Base-by-base conservation (phyloP, 331 rosid genomes). In the Malus hybrid region DNA sequence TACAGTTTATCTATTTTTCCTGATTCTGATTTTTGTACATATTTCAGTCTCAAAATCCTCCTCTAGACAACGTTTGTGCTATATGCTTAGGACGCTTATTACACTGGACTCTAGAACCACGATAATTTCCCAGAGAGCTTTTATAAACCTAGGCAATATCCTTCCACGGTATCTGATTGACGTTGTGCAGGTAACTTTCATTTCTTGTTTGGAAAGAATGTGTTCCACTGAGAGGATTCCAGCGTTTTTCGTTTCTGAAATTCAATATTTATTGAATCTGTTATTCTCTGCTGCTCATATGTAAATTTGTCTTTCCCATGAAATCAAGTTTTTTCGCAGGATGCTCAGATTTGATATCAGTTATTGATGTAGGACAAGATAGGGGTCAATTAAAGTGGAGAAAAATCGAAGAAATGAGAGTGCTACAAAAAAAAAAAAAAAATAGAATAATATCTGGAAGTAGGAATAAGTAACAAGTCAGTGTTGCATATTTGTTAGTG, bases 41-140 rank as follows among this genome's bases (percentile, higher is more conserved):
- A 31, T 72, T 50, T 46, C 87, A 90, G 96, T 22, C 54, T 33
- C 78, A 72, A 74, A 86, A 78, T 75, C 91, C 86, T 63, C 89
- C 89, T n/a, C 48, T 93, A 68, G 91, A 87, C 75, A 93, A 87
- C 64, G 8, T 65, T 59, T 90, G 90, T 72, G 88, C 94, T 74
- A 84, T 24, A 24, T 93, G 85, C 88, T 93, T 39, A 87, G 93
- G 72, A 73, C 83, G 83, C 85, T 93, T 28, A 72, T 77, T 71
- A 55, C 77, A 15, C 64, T 93, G 79, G 94, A 88, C 84, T 84
- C 86, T 39, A 79, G 87, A 70, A 89, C 90, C 73, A 77, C 86
- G 16, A 75, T 73, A 66, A 91, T 88, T 80, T 86, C 89, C 64
- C 85, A 83, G 52, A 80, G 80, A 71, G 87, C 87, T 76, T 81